phyloP scores from a whole-genome alignment of 1,284 basidiomycete species.

The Cerrena zonata region DNA sequence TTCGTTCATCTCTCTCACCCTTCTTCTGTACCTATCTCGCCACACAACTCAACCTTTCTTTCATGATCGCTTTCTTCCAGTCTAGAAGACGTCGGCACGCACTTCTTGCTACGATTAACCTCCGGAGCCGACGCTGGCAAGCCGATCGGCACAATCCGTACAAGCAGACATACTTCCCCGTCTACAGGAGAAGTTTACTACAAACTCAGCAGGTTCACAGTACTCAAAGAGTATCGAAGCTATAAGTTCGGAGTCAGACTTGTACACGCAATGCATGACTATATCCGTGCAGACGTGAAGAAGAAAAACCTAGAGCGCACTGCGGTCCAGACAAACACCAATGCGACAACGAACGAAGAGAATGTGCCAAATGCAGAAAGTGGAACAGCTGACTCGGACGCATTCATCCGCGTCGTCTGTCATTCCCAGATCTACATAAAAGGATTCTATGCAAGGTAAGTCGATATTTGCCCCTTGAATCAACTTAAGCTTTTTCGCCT shows the following conservation, averaged over 20 bases:
- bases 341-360: too few relatives aligned
- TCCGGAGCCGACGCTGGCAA: slow-evolving; percentile 37
- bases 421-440: slow-evolving; percentile 70
- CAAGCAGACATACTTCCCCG: slow-evolving; percentile 16
- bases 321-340: too few relatives aligned
- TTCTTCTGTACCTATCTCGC: slow-evolving; percentile 4
- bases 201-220: slow-evolving; percentile 65
- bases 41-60: background rate
- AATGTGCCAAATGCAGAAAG: background rate
- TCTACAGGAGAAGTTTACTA: slow-evolving; percentile 35
- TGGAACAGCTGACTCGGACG: slow-evolving; percentile 18
- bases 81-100: slow-evolving; percentile 55
- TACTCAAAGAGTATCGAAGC: slow-evolving; percentile 60
- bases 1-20: slow-evolving; percentile 31
- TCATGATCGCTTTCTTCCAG: slow-evolving; percentile 31
- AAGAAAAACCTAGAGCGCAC: background rate
- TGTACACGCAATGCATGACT: slow-evolving; percentile 54
- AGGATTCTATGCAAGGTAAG: slow-evolving; percentile 71
- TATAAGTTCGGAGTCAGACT: slow-evolving; percentile 60
- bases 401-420: slow-evolving; percentile 37
- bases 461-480: too few relatives aligned
- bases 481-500: background rate
- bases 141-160: slow-evolving; percentile 67
- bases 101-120: slow-evolving; percentile 63
- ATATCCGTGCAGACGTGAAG: slow-evolving; percentile 39